A percentile compares a stretch with the other conserved stretches of the same genome.
phyloP scores from a whole-genome alignment of 169 alveolate genomes.

The Haemoproteus tartakovskyi region DNA sequence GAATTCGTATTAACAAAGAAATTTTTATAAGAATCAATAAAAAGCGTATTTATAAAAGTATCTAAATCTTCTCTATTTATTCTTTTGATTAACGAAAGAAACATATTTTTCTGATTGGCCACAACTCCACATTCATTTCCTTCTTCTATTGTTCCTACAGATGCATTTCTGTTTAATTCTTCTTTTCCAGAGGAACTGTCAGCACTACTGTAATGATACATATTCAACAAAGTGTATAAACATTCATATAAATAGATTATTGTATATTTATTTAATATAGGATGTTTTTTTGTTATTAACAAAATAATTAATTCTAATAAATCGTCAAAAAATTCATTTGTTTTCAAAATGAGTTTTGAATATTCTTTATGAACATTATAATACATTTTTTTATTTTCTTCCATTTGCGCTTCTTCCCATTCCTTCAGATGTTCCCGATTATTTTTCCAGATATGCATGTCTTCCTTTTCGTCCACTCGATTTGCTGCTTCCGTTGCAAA shows the following conservation, averaged over 20 bases:
- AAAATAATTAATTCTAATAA: slow-evolving; percentile 12
- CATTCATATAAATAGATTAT: slow-evolving; percentile 59
- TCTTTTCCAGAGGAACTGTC: not conserved
- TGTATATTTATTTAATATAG: slow-evolving; percentile 54
- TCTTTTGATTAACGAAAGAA: slow-evolving; percentile 36
- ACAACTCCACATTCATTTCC: too few relatives aligned
- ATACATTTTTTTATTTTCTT: not conserved
- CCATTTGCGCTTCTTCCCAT: not conserved
- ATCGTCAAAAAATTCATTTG: slow-evolving; percentile 45
- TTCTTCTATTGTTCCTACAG: too few relatives aligned
- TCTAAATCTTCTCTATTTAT: slow-evolving; percentile 1
- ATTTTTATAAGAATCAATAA: slow-evolving; percentile 44
- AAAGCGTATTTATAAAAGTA: slow-evolving; percentile 28
- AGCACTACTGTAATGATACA: slow-evolving; percentile 23
- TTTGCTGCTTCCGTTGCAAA: not conserved
- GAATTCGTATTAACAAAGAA: slow-evolving; percentile 11
- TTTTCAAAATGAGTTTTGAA: slow-evolving; percentile 22
- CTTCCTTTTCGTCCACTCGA: not conserved
- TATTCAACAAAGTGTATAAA: slow-evolving; percentile 44
- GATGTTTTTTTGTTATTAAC: slow-evolving; percentile 58
- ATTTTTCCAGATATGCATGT: not conserved
- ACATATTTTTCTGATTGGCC: slow-evolving; percentile 31
- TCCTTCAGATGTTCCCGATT: not conserved
- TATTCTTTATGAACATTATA: slow-evolving; percentile 57
- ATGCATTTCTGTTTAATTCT: not conserved